Base-by-base conservation (phyloP, 768 basidiomycete genomes). In the Heimioporus sp. region DNA sequence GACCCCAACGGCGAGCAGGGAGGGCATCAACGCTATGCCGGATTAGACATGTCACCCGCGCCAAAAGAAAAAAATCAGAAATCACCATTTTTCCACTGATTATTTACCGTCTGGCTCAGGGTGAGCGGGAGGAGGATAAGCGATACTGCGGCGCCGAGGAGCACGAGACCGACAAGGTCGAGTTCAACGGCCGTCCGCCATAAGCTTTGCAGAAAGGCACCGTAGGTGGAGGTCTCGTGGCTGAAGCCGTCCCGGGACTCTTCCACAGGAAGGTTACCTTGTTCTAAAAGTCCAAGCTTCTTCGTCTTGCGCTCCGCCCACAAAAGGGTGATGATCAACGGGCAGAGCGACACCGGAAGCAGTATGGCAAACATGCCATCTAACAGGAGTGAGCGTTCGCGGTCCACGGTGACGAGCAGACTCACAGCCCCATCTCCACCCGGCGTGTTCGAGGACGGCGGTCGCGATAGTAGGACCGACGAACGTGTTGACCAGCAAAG, bases 341-440 rank as follows among this genome's bases (percentile, higher is more conserved):
- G 82, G 3, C 73, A 54, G 15, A 83, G 74, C 0, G 79, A 59
- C 8, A 66, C 68, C 1, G 81, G 82, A 16, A 82, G 70, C 28
- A 85, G 68, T 53, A 84, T 79, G 24, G 77, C 76, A 60, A 83
- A 83, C 77, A 81, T 80, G 20, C 74, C 78, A 51, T 81, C 79
- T 80, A 28, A 39, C 34, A 43, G 13, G 34, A 55, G 42, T 52
- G 34, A 46, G 44, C 51, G 24, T 12, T 30, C 3, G 7, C 30
- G 21, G 19, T 19, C 20, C 15, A 24, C n/a, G 4, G 51, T 32
- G 38, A 5, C 7, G 24, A 28, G 7, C 39, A 44, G 53, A 78
- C 82, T 42, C 61, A 82, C 81, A 87, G 31, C 85, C 85, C 85
- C 85, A 86, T 65, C 85, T 67, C 85, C 85, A 87, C 8, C 80